Base-by-base conservation (phyloP, 495 filamentous ascomycete genomes). In the Daldinia concentrica region DNA sequence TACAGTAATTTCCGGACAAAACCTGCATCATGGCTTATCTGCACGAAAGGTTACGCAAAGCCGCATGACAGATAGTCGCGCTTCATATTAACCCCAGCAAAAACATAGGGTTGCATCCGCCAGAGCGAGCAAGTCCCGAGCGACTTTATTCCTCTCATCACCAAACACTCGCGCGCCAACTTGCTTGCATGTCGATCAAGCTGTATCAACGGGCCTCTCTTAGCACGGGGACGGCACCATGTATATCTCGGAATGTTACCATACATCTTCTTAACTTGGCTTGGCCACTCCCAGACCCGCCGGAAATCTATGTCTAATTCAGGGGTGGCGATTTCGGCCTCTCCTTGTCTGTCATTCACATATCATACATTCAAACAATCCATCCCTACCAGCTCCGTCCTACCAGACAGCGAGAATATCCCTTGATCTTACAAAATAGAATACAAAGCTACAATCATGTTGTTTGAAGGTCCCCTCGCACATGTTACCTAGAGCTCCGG, bases 1-100 rank as follows among this genome's bases (percentile, higher is more conserved):
- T 73, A 75, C 51, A 75, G 69, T 72, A 77, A 75, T 77, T 73
- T 77, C 72, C 75, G 72, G 75, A 64, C 72, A 60, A 73, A 77
- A 66, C 22, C 51, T 65, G 26, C 59, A 58, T 61, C 63, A 62
- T 71, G 60, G 58, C 66, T 72, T 68, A 63, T 72, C 68, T 66
- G 66, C 70, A 61, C 58, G 62, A 66, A 62, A 54, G 72, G 65
- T 72, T 67, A 70, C 71, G 58, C 71, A 71, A 74, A 72, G 68
- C 72, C 72, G 74, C 69, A 62, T 64, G 64, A 62, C 56, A 63
- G 41, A 55, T 36, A 39, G 52, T 55, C 66, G 56, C 37, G 65
- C 58, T 69, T 64, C 62, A 72, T 74, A 68, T 71, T 34, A 45
- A 57, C 62, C 66, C 45, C 58, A 59, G 59, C 29, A 34, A 70